Evolutionary conservation across 2,329 filamentous ascomycete species (phyloP).

Genomic region (Cladosporium sp.): DNA sequence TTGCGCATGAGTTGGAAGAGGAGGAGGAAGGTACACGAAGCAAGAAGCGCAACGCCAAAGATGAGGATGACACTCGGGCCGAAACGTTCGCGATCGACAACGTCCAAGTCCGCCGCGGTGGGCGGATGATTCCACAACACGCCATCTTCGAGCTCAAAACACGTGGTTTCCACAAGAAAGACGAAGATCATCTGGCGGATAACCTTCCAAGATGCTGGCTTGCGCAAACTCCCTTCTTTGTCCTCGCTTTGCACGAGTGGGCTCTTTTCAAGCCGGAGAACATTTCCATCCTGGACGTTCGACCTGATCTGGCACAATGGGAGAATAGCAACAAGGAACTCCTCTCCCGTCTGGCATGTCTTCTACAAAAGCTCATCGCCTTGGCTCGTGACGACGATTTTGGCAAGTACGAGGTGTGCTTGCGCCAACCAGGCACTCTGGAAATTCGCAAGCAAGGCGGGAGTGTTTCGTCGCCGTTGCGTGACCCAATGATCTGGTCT

Average conservation of each 20-base stretch:
- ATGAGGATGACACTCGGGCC: not conserved
- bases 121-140: constrained; percentile 34
- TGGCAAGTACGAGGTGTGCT: constrained; percentile 33
- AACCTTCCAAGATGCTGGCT: constrained; percentile 47
- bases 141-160: constrained; percentile 45
- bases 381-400: constrained; percentile 20
- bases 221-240: constrained; percentile 47
- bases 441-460: constrained; percentile 29
- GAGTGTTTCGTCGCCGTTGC: constrained; percentile 1
- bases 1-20: constrained; percentile 18
- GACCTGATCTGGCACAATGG: constrained; percentile 37
- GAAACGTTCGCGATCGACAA: not conserved
- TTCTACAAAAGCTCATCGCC: constrained; percentile 31
- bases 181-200: constrained; percentile 29
- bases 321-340: constrained; percentile 34
- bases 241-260: constrained; percentile 46
- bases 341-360: constrained; percentile 25
- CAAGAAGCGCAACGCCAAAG: not conserved
- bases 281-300: constrained; percentile 37
- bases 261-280: constrained; percentile 38
- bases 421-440: constrained; percentile 26
- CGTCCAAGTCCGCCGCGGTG: constrained; percentile 8
- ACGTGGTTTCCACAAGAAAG: not conserved
- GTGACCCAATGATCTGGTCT: constrained; percentile 8
- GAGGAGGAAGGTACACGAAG: not conserved